Conservation (phyloP, 2,329 filamentous ascomycete genomes). For the Curvularia spicifera region DNA sequence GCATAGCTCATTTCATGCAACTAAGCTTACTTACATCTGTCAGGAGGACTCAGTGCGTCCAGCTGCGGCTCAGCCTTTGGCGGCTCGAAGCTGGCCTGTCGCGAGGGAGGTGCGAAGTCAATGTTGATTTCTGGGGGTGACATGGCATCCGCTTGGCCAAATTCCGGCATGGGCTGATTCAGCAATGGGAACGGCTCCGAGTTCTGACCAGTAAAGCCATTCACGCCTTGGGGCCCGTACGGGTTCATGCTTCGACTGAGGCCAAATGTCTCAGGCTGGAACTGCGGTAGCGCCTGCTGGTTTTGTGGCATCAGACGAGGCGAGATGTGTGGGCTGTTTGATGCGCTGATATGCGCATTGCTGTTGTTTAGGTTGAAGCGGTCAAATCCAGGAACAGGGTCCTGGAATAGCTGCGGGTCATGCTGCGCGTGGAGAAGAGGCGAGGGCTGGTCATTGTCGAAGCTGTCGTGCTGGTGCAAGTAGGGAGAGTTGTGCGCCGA, state of each 20-base stretch:
- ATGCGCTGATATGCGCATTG: conserved; percentile 62
- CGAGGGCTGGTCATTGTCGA: conserved; percentile 79
- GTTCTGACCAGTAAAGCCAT: conserved; percentile 58
- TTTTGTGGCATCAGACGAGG: conserved; percentile 73
- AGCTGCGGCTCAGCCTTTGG: conserved; percentile 67
- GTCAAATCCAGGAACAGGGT: conserved; percentile 73
- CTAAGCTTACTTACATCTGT: conserved; percentile 59
- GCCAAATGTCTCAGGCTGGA: conserved; percentile 57
- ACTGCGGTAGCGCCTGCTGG: conserved; percentile 61
- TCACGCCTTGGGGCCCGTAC: conserved; percentile 55
- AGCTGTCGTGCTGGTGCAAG: conserved; percentile 76
- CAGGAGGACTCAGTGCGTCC: conserved; percentile 84
- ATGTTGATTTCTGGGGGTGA: conserved; percentile 95
- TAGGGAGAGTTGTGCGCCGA: conserved; percentile 86
- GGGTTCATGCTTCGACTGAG: conserved; percentile 56
- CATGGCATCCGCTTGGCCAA: conserved; percentile 75
- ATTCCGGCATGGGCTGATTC: conserved; percentile 62
- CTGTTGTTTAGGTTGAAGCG: conserved; percentile 72
- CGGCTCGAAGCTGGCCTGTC: conserved; percentile 69
- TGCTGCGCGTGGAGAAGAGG: conserved; percentile 77
- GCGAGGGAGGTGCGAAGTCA: conserved; percentile 80
- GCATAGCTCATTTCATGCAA: conserved; percentile 9
- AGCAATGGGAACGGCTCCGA: conserved; percentile 59
- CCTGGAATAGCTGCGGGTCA: conserved; percentile 75
- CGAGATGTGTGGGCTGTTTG: conserved; percentile 74